Conservation (phyloP, 768 basidiomycete species). For the Suillus brevipes region DNA sequence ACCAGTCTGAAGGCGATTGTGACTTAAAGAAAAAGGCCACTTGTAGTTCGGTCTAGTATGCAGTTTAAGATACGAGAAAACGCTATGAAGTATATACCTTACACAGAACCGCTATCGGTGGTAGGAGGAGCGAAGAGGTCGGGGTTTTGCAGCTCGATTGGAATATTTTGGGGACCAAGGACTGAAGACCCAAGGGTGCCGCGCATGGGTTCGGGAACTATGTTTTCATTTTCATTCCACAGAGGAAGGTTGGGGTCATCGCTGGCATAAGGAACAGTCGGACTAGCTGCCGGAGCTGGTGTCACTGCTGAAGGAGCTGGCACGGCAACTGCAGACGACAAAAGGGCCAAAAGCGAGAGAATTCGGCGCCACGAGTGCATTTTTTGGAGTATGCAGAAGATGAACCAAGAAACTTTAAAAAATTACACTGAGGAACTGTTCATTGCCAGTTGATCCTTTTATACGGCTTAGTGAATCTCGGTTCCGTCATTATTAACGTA, state of each 20-base stretch:
- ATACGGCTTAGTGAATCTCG: slow-evolving; percentile 15
- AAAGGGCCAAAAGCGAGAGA: slow-evolving; percentile 23
- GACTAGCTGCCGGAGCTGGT: slow-evolving; percentile 34
- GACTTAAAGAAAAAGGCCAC: slow-evolving; percentile 65
- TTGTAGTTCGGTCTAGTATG: slow-evolving; percentile 47
- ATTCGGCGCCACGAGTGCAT: slow-evolving; percentile 32
- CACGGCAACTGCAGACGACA: slow-evolving; percentile 23
- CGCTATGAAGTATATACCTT: slow-evolving; percentile 12
- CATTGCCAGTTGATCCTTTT: slow-evolving; percentile 19
- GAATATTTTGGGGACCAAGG: slow-evolving; percentile 58
- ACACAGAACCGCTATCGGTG: slow-evolving; percentile 59
- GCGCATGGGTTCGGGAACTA: slow-evolving; percentile 44
- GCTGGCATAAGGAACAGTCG: slow-evolving; percentile 47
- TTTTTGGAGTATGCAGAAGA: slow-evolving; percentile 16
- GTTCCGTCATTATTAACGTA: slow-evolving; percentile 14
- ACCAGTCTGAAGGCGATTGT: slow-evolving; percentile 58
- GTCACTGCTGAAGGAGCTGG: slow-evolving; percentile 21
- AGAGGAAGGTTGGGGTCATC: slow-evolving; percentile 47
- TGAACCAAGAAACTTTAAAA: slow-evolving; percentile 11
- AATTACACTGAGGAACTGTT: slow-evolving; percentile 19
- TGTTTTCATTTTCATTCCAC: slow-evolving; percentile 34
- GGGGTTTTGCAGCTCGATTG: slow-evolving; percentile 56
- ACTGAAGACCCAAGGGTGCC: slow-evolving; percentile 45
- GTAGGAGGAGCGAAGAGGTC: slow-evolving; percentile 60
- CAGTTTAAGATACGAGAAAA: slow-evolving; percentile 2